These are phyloP conservation scores for Strobilomyces echinocephalus DNA, from an alignment of 768 basidiomycete species.

Conservation along the genomic window DNA sequence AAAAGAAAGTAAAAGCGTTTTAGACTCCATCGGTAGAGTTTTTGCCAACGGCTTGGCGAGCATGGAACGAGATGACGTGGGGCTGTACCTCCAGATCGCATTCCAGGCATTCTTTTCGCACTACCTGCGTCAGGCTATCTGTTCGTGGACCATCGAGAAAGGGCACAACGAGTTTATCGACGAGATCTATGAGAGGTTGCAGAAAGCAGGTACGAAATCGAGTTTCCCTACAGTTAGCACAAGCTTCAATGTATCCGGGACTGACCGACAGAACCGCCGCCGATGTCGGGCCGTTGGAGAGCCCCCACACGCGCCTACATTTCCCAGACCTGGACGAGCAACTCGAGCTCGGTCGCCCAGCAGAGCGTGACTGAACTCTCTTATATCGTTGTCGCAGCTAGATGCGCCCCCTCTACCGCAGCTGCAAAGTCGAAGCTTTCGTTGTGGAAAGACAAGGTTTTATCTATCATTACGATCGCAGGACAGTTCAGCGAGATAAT, in stretches of 20 bases:
- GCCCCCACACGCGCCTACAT: constrained; percentile 9
- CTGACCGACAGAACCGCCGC: constrained; percentile 8
- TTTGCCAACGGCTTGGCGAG: neutral
- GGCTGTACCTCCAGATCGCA: constrained; percentile 7
- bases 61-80: neutral
- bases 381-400: constrained; percentile 6
- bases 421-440: neutral
- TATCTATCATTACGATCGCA: constrained; percentile 2
- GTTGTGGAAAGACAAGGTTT: constrained; percentile 1
- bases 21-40: no score
- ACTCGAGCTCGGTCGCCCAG: neutral
- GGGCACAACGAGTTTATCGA: constrained; percentile 1
- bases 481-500: constrained; percentile 6
- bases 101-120: constrained; percentile 7
- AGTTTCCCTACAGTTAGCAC: no score
- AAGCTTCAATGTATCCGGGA: no score
- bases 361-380: neutral
- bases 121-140: neutral
- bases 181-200: constrained; percentile 6
- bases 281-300: constrained; percentile 10
- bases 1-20: neutral
- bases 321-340: neutral
- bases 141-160: constrained; percentile 10
- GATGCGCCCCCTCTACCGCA: neutral
- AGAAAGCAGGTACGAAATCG: constrained; percentile 1